These are phyloP conservation scores for Trifolium dubium DNA, from an alignment of 306 rosid genomes.

Conservation along the genomic window DNA sequence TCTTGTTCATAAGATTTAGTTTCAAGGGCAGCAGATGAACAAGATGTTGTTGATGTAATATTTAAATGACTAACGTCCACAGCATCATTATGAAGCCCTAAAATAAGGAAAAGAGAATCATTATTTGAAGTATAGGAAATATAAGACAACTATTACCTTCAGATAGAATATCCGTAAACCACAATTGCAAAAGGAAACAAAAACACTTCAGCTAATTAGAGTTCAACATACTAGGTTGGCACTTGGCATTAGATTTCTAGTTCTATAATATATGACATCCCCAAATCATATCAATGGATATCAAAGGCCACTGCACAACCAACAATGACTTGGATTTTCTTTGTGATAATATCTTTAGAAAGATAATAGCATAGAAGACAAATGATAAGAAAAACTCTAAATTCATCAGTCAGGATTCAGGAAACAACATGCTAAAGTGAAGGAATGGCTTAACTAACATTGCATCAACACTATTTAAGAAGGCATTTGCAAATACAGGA, in stretches of 20 bases:
- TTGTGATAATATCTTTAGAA: conserved; percentile 13
- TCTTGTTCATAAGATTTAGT: conserved; percentile 69
- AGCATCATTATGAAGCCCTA: conserved; percentile 73
- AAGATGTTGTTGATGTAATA: conserved; percentile 52
- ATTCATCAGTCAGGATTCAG: neutral
- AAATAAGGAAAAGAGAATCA: conserved; percentile 32
- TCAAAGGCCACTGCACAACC: conserved; percentile 24
- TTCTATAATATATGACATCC: conserved; percentile 16
- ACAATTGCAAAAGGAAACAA: conserved; percentile 11
- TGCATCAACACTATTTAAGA: conserved; percentile 21
- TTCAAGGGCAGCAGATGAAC: conserved; percentile 62
- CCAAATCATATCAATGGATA: conserved; percentile 32
- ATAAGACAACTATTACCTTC: conserved; percentile 6
- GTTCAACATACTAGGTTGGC: conserved; percentile 29
- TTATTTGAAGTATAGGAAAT: conserved; percentile 30
- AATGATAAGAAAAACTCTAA: conserved; percentile 11
- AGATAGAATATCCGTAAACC: conserved; percentile 13
- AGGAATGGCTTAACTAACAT: conserved; percentile 5
- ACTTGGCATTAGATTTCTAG: conserved; percentile 1
- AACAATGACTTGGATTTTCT: conserved; percentile 22
- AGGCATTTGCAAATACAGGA: conserved; percentile 23
- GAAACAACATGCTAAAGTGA: conserved; percentile 26
- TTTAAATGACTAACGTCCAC: conserved; percentile 65
- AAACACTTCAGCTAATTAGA: conserved; percentile 33
- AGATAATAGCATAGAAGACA: conserved; percentile 33